A percentile compares a stretch with the other conserved stretches of the same genome.
These are phyloP conservation scores for Symmetrospora coprosmae DNA, from an alignment of 768 basidiomycete genomes.

Conservation along the genomic window DNA sequence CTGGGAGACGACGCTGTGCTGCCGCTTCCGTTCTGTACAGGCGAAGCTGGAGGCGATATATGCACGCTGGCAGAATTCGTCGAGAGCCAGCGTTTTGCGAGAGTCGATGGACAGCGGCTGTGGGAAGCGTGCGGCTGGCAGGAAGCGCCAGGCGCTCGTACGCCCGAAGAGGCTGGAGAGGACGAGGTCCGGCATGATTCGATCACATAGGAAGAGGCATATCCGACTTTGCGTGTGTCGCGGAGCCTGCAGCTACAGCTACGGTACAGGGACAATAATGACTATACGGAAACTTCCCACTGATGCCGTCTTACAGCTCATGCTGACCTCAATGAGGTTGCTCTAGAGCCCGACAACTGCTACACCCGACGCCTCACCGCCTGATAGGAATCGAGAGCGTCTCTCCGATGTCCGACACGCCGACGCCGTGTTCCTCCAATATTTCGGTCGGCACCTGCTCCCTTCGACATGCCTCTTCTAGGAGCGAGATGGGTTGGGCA, in stretches of 20 bases:
- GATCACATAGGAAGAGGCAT: no score
- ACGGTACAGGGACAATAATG: no score
- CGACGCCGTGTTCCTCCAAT: slow-evolving; percentile 37
- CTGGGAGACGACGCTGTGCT: slow-evolving; percentile 57
- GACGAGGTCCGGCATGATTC: no score
- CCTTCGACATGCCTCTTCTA: slow-evolving; percentile 27
- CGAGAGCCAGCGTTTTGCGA: slow-evolving; percentile 55
- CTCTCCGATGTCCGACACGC: slow-evolving; percentile 38
- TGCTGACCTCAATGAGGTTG: no score
- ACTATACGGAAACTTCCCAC: no score
- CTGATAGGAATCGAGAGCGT: slow-evolving; percentile 17
- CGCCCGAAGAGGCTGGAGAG: no score
- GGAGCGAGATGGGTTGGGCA: slow-evolving; percentile 13
- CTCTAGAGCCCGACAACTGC: no score
- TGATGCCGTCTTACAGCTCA: no score
- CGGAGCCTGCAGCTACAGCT: no score
- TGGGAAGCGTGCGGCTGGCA: slow-evolving; percentile 2
- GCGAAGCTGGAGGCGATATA: slow-evolving; percentile 44
- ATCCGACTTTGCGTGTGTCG: no score
- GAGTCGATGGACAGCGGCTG: slow-evolving; percentile 36
- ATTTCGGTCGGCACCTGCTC: slow-evolving; percentile 30
- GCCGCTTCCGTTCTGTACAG: slow-evolving; percentile 48
- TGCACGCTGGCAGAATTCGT: slow-evolving; percentile 57
- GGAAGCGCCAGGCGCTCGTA: no score
- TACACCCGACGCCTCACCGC: no score